phyloP scores from a whole-genome alignment of 495 filamentous ascomycete species.

The Xylaria nigripes region DNA sequence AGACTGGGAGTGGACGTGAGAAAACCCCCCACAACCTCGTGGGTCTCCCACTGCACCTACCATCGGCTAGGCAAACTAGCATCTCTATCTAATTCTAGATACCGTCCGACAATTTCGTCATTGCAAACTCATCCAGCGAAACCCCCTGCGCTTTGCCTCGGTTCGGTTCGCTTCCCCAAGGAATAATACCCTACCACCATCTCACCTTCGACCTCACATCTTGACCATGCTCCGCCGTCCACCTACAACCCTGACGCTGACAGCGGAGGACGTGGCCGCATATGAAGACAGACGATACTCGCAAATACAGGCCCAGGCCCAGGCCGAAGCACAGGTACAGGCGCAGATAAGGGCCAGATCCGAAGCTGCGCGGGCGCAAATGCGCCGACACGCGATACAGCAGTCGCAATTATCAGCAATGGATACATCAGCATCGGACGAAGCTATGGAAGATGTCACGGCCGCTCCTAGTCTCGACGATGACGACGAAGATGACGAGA shows the following conservation, averaged over 20 bases:
- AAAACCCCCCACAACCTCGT: no score
- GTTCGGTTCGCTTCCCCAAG: background rate
- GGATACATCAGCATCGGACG: conserved; percentile 23
- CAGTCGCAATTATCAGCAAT: conserved; percentile 14
- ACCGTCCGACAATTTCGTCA: background rate
- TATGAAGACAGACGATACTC: conserved; percentile 56
- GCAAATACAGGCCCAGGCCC: conserved; percentile 17
- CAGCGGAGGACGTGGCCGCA: conserved; percentile 64
- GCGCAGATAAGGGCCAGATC: conserved; percentile 12
- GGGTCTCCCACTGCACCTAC: no score
- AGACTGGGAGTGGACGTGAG: no score
- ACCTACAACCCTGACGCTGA: conserved; percentile 68
- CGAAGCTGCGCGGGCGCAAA: background rate
- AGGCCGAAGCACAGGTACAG: conserved; percentile 21
- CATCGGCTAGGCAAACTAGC: no score
- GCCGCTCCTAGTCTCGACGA: background rate
- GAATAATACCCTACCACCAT: background rate
- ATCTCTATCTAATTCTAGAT: no score
- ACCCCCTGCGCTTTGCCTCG: background rate
- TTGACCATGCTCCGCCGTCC: conserved; percentile 68
- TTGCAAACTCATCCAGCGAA: background rate
- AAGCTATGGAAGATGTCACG: conserved; percentile 15
- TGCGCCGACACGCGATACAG: background rate
- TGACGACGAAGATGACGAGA: conserved; percentile 5
- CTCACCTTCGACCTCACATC: background rate